A percentile compares a stretch with the other conserved stretches of the same genome.
These are phyloP conservation scores for Phytophthora vignae DNA, from an alignment of 352 stramenopile species.

Conservation along the genomic window DNA sequence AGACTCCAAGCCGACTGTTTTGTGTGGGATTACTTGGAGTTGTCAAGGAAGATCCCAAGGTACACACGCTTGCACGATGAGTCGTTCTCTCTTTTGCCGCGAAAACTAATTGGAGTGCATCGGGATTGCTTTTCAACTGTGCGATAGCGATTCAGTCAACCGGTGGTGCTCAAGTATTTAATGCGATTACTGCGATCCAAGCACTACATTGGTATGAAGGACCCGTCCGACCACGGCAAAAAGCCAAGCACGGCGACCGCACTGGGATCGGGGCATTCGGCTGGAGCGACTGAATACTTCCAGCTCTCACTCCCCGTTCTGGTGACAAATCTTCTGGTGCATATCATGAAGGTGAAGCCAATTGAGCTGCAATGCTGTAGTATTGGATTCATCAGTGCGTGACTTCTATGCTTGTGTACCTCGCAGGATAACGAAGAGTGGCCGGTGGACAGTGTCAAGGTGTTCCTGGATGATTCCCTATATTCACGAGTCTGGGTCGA, in stretches of 20 bases:
- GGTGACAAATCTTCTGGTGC: constrained; percentile 73
- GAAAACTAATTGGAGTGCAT: not conserved
- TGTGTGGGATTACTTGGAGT: constrained; percentile 63
- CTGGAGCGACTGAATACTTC: constrained; percentile 39
- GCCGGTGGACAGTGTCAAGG: constrained; percentile 86
- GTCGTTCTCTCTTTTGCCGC: not conserved
- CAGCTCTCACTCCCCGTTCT: constrained; percentile 78
- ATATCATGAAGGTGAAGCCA: constrained; percentile 63
- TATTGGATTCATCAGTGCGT: not conserved
- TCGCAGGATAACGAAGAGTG: constrained; percentile 57
- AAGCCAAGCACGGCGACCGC: constrained; percentile 29
- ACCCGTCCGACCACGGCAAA: constrained; percentile 39
- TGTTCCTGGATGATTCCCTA: constrained; percentile 88
- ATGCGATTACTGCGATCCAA: constrained; percentile 83
- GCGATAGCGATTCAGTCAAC: constrained; percentile 58
- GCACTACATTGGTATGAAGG: constrained; percentile 70
- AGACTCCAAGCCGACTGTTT: constrained; percentile 64
- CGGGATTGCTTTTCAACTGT: constrained; percentile 1
- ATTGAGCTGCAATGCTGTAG: not conserved
- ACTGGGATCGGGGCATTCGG: constrained; percentile 29
- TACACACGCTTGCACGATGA: constrained; percentile 6
- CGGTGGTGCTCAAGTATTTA: constrained; percentile 78
- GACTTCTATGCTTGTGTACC: not conserved
- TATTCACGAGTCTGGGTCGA: constrained; percentile 86
- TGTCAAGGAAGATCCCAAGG: constrained; percentile 64